These are phyloP conservation scores for Alternaria metachromatica DNA, from an alignment of 2,329 filamentous ascomycete species.

Conservation along the genomic window DNA sequence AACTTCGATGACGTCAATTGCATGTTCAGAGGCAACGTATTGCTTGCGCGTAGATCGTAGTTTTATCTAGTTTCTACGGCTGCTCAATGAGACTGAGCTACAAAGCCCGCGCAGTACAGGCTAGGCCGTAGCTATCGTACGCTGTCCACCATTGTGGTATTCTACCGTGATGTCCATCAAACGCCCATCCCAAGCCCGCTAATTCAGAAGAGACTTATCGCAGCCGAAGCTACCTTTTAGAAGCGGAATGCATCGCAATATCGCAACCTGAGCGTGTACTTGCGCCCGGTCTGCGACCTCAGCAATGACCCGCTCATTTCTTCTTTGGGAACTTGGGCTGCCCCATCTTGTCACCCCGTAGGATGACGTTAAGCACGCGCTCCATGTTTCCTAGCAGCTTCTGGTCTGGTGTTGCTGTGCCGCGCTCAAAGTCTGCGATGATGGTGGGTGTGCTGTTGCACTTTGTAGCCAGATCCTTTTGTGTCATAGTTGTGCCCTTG, in stretches of 20 bases:
- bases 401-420: slow-evolving; percentile 79
- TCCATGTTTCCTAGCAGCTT: slow-evolving; percentile 81
- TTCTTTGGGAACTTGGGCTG: slow-evolving; percentile 77
- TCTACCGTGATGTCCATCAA: slow-evolving; percentile 33
- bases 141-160: slow-evolving; percentile 6
- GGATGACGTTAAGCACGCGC: slow-evolving; percentile 84
- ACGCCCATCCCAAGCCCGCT: slow-evolving; percentile 33
- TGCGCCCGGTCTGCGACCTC: neutral
- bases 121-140: slow-evolving; percentile 2
- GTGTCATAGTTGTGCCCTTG: slow-evolving; percentile 74
- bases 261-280: neutral
- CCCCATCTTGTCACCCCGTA: slow-evolving; percentile 85
- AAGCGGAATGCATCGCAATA: neutral
- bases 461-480: slow-evolving; percentile 84
- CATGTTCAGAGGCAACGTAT: neutral
- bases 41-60: slow-evolving; percentile 9
- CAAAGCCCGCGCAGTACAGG: slow-evolving; percentile 1
- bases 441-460: slow-evolving; percentile 85
- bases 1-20: neutral
- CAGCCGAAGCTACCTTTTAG: slow-evolving; percentile 1
- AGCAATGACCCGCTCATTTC: slow-evolving; percentile 50
- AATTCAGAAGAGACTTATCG: slow-evolving; percentile 27
- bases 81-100: slow-evolving; percentile 2
- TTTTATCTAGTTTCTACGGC: slow-evolving; percentile 12
- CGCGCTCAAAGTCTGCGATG: slow-evolving; percentile 86